A percentile compares a stretch with the other conserved stretches of the same genome.
Evolutionary conservation across 352 stramenopile genomes (phyloP).

Genomic region (Globisporangium rhizosaccharum): DNA sequence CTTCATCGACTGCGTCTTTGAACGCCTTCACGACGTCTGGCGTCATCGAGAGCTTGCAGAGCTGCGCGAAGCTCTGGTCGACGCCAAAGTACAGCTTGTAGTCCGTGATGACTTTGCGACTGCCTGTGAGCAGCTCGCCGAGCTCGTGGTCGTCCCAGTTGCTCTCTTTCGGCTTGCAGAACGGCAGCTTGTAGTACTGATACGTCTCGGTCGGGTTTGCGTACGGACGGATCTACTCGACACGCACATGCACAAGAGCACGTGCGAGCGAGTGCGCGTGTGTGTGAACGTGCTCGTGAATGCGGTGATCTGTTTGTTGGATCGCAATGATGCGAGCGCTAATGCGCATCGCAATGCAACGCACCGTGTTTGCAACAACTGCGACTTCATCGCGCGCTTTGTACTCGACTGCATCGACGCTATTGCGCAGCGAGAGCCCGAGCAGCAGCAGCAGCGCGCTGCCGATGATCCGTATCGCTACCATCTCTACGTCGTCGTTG

Average conservation of each 20-base stretch:
- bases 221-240: constrained; percentile 83
- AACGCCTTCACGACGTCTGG: constrained; percentile 84
- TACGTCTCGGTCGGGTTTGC: constrained; percentile 99
- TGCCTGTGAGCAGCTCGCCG: constrained; percentile 94
- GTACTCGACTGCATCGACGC: constrained; percentile 21
- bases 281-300: background rate
- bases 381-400: constrained; percentile 60
- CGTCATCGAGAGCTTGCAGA: constrained; percentile 86
- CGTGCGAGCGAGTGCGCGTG: no score
- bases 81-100: constrained; percentile 81
- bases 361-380: constrained; percentile 65
- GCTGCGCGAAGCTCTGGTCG: constrained; percentile 79
- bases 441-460: background rate
- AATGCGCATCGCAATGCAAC: background rate
- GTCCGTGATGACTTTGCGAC: constrained; percentile 89
- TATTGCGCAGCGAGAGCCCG: background rate
- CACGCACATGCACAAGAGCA: background rate
- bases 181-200: constrained; percentile 97
- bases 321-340: background rate
- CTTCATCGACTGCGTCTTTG: constrained; percentile 95
- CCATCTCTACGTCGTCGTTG: no score
- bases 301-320: constrained; percentile 1
- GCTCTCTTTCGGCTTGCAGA: constrained; percentile 86
- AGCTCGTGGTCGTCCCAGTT: constrained; percentile 89
- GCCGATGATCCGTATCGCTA: no score